Percentiles rank a stretch among this genome's conserved stretches.
Evolutionary conservation across 495 filamentous ascomycete species (phyloP).

Genomic region (Aeminium ludgeri): DNA sequence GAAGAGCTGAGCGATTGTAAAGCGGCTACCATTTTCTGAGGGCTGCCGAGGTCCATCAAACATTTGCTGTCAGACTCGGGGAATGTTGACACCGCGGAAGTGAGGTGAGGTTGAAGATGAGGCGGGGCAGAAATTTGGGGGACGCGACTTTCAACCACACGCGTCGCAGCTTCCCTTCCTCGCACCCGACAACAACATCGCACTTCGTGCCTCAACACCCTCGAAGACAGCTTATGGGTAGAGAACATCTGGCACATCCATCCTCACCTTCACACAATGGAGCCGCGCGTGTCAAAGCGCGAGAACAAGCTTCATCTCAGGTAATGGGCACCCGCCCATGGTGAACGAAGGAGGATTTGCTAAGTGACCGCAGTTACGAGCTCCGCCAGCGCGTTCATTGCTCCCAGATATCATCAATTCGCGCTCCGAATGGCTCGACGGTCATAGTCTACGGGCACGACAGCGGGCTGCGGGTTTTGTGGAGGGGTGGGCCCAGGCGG

Average conservation of each 20-base stretch:
- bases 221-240: too few relatives aligned
- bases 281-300: conserved; percentile 18
- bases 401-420: conserved; percentile 57
- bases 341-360: conserved; percentile 6
- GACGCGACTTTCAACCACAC: not conserved
- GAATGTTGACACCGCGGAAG: not conserved
- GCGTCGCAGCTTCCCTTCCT: not conserved
- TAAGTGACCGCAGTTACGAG: conserved; percentile 42
- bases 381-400: conserved; percentile 56
- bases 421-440: conserved; percentile 66
- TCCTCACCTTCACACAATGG: conserved; percentile 1
- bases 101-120: not conserved
- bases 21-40: not conserved
- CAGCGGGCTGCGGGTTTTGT: conserved; percentile 57
- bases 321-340: conserved; percentile 18
- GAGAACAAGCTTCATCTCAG: conserved; percentile 35
- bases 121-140: not conserved
- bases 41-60: not conserved
- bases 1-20: too few relatives aligned
- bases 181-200: too few relatives aligned
- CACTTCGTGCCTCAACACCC: too few relatives aligned
- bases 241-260: too few relatives aligned
- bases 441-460: conserved; percentile 72
- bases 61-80: not conserved
- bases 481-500: conserved; percentile 51